Conservation (phyloP, 1,284 basidiomycete species). For the Wallemia mellicola region DNA sequence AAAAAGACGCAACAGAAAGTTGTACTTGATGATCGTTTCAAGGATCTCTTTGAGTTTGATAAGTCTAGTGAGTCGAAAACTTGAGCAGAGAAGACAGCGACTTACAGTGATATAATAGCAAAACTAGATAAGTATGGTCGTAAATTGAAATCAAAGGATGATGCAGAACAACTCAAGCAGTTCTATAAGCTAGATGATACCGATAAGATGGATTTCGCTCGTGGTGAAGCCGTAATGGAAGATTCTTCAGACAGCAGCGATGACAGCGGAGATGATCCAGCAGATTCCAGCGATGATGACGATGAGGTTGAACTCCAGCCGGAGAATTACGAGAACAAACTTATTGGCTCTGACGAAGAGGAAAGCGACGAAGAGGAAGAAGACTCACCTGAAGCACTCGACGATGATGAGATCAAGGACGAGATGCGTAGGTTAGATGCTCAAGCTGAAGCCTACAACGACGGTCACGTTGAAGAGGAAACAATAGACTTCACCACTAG, state of each 20-base stretch:
- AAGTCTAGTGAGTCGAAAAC: background rate
- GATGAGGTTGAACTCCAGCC: conserved; percentile 1
- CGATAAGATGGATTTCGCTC: background rate
- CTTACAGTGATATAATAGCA: background rate
- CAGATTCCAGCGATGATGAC: background rate
- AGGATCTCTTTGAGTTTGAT: background rate
- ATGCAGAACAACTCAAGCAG: background rate
- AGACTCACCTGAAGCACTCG: conserved; percentile 1
- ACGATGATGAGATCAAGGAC: conserved; percentile 9
- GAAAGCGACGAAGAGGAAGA: conserved; percentile 3
- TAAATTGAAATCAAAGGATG: background rate
- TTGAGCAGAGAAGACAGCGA: background rate
- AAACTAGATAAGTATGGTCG: background rate
- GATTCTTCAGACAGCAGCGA: background rate
- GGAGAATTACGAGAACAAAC: background rate
- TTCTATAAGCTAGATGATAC: background rate
- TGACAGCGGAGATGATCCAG: background rate
- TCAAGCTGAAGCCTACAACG: conserved; percentile 6
- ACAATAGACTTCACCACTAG: background rate
- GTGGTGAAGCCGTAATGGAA: background rate
- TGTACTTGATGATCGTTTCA: background rate
- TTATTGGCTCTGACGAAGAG: conserved; percentile 5
- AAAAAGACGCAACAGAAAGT: background rate
- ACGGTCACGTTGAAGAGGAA: background rate
- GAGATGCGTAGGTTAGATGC: conserved; percentile 7